Evolutionary conservation across 768 basidiomycete genomes (phyloP).

Genomic region (Lepiota venenata): DNA sequence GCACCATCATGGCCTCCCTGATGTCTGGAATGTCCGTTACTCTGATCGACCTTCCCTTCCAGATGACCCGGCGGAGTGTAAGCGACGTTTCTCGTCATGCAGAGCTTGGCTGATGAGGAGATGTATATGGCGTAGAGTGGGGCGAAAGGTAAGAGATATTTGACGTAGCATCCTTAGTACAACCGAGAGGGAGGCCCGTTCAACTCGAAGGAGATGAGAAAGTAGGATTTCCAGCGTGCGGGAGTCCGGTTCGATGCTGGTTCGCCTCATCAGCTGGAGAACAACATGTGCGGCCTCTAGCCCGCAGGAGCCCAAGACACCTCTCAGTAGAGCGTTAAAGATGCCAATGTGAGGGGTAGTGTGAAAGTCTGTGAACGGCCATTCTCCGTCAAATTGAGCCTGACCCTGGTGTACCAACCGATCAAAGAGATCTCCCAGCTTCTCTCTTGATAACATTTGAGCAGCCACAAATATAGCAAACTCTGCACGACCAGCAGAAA

Average conservation of each 20-base stretch:
- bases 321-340: constrained; percentile 60
- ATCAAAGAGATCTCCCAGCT: constrained; percentile 18
- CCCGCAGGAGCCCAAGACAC: constrained; percentile 45
- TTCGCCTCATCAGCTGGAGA: constrained; percentile 52
- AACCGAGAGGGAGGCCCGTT: constrained; percentile 39
- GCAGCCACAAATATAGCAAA: constrained; percentile 36
- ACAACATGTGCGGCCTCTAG: constrained; percentile 43
- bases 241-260: constrained; percentile 47
- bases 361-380: constrained; percentile 16
- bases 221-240: constrained; percentile 56
- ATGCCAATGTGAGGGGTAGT: constrained; percentile 41
- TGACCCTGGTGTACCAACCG: constrained; percentile 13
- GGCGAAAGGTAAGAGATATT: constrained; percentile 35
- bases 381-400: constrained; percentile 13
- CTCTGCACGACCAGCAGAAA: constrained; percentile 39
- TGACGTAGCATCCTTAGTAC: constrained; percentile 46
- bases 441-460: background rate
- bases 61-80: constrained; percentile 33
- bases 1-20: background rate
- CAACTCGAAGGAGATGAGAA: constrained; percentile 41
- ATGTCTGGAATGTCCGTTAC: too few species aligned
- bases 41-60: too few species aligned
- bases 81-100: constrained; percentile 51
- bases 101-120: constrained; percentile 49
- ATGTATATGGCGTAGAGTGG: constrained; percentile 57